Percentiles rank a stretch among this genome's conserved stretches.
phyloP scores from a whole-genome alignment of 257 asterid species.

The Solanum paucissectum region DNA sequence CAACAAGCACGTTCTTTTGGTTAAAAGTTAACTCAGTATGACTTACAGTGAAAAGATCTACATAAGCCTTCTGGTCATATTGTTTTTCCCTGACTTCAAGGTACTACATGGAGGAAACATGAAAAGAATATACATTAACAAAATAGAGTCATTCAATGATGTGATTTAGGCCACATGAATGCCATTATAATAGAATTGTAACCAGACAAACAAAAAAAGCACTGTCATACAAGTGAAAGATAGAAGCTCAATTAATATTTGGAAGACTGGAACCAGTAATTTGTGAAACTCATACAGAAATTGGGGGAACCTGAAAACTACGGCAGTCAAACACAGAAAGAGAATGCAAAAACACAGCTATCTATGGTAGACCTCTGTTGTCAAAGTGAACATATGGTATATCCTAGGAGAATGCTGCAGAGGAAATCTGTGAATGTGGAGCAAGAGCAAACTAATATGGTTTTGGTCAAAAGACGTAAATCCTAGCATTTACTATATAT shows the following conservation, averaged over 20 bases:
- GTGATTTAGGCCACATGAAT: neutral
- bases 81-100: conserved; percentile 98
- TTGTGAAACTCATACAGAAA: neutral
- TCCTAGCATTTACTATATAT: neutral
- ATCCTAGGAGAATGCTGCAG: neutral
- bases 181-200: neutral
- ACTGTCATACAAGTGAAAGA: neutral
- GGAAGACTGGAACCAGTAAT: neutral
- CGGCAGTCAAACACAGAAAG: neutral
- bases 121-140: neutral
- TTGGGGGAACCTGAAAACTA: neutral
- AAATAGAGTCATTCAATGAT: neutral
- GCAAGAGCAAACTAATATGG: neutral
- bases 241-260: neutral
- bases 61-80: conserved; percentile 71
- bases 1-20: neutral
- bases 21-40: neutral
- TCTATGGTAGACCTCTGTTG: neutral
- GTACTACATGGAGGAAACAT: conserved; percentile 26
- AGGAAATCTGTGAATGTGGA: neutral
- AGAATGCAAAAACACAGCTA: neutral
- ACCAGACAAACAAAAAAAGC: neutral
- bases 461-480: neutral
- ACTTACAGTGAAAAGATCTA: conserved; percentile 75
- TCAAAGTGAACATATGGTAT: neutral